Evolutionary conservation across 495 filamentous ascomycete species (phyloP), one percentile per base, ranked within the genome.

Genomic region (Aspergillus cristatus): DNA sequence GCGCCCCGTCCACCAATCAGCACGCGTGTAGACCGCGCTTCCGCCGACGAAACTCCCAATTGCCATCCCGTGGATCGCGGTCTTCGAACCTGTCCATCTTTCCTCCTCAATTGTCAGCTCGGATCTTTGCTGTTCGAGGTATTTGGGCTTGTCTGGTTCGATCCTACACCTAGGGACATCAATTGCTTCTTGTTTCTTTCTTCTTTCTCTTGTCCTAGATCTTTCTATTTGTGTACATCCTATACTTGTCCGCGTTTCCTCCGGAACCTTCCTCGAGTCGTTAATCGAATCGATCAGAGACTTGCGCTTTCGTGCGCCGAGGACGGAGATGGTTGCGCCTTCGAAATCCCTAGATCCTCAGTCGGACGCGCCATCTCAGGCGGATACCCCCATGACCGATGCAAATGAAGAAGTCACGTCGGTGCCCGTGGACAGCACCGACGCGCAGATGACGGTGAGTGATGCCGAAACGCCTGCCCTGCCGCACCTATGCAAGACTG

Each of bases 331-430:
- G 82, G 74, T 78, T 45, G 4, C 20, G 20, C 20, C 4, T 24
- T 24, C 20, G 20, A 24, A 24, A 24, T 24, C 20, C 20, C 20
- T 24, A 4, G 20, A 24, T 24, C 78, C 77, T 64, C 69, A 42
- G 66, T 65, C 40, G 56, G 67, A 65, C 25, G 51, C 65, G 14
- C 66, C 67, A 12, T 72, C 67, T 24, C 67, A 70, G 42, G 64
- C 61, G 22, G 71, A 75, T 51, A 72, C 68, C 3, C 66, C 70
- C 0, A 75, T 72, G 67, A 71, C 65, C 7, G 83, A 86, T 56
- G 74, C 69, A 28, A 75, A 75, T 42, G 78, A 78, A 35, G 60
- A 67, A 38, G 35, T 65, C 32, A 54, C 65, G 16, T 57, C 58
- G 11, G 57, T 70, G 45, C 58, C 67, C 2, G 66, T 67, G 8